Evolutionary conservation across 2,329 filamentous ascomycete species (phyloP), one percentile per base, ranked within the genome.

Genomic region (Emmonsiellopsis sp.): DNA sequence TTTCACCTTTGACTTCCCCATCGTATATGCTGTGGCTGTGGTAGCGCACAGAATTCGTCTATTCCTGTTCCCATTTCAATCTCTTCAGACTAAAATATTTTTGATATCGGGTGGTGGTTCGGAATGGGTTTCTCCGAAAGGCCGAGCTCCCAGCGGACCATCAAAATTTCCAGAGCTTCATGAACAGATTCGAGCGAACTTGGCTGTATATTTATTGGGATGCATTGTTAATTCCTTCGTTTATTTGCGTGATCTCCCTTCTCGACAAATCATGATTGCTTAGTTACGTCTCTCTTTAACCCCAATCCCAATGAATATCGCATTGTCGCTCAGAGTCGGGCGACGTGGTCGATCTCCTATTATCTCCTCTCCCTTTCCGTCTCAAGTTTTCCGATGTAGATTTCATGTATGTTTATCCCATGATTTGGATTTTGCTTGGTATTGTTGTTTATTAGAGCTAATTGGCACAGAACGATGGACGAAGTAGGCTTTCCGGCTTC

Each of bases 401-500:
- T 62, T 68, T 52, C 65, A 72, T 60, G 74, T 77, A 68, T 59
- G 64, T 40, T 33, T 8, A 27, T 39, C 6, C n/a, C 17, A 27
- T n/a, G 40, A 10, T 21, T 9, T 40, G 31, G 10, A 49, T 6
- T 21, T 21, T 17, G 11, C 13, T 40, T 45, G 32, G 10, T 34
- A 14, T 14, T 51, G 10, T 36, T 32, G 34, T 52, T 2, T 43
- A 14, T 7, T 34, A n/a, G 17, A 21, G 36, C 46, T 42, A 52
- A 36, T 14, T 48, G 37, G 36, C 27, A 27, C 49, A 84, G 79
- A 68, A 67, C 58, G 80, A 85, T 69, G 72, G 76, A 45, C 73
- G 81, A 58, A 77, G 73, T 62, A 76, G 85, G 57, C 68, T 92
- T 8, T 92, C 88, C 3, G 83, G 77, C 45, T 80, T 90, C 68